Base-by-base conservation (phyloP, 768 basidiomycete genomes). In the Boletus huronensis region DNA sequence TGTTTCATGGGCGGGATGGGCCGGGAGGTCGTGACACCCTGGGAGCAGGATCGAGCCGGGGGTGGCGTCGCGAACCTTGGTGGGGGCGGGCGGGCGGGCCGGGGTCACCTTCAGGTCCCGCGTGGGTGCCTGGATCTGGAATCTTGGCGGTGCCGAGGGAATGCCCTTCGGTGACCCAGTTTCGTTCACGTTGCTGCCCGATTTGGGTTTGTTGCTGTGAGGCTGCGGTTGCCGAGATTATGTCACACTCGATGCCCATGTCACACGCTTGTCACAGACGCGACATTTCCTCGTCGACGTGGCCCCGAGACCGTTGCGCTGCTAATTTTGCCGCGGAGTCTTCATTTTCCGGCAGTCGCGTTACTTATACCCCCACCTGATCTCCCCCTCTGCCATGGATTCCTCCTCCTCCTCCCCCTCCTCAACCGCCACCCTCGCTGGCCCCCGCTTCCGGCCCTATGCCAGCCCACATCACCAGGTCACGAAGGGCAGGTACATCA, bases 401-500 rank as follows among this genome's bases (percentile, higher is more conserved):
- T 70, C 75, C 45, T 55, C 71, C 66, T 78, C 50, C 77, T 56
- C 73, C 16, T 57, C 72, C 65, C 77, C 51, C 77, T 53, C 73
- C 25, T 62, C 73, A 17, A 31, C 72, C 13, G 55, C 63, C 28
- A 43, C 69, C 39, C 28, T 62, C 10, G 31, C 60, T 49, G 69
- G 69, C 4, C 71, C 75, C 21, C 77, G 76, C 50, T 81, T 78
- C 66, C 80, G 85, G 51, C 89, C 89, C 25, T 91, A 83, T 63
- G 82, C 87, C 14, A 88, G 85, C 65, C 75, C 86, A 3, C 81
- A 81, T 61, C 89, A 92, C 71, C 85, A 89, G 68, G 90, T 92
- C 54, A 87, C 84, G 4, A 91, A 90, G 70, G 88, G 87, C 55
- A 81, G 91, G 25, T 93, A 93, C 71, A 93, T 93, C 67, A 93